Evolutionary conservation across 768 basidiomycete genomes (phyloP), one percentile per base, ranked within the genome.

Genomic region (Phlegmacium glaucopus): DNA sequence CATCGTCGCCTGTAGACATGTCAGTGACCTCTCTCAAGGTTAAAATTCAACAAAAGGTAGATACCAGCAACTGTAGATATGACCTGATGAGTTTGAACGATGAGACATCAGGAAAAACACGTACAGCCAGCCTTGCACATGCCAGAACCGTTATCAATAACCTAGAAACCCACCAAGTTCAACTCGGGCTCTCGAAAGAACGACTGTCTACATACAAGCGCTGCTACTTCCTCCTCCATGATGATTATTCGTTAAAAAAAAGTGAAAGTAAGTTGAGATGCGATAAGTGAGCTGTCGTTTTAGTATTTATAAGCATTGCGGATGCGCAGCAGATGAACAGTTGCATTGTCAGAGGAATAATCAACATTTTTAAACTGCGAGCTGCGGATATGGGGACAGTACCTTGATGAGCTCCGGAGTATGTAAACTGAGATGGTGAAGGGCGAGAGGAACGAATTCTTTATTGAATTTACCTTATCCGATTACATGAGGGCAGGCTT

Each of bases 81-180:
- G 29, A 47, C 59, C 40, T 62, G 54, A 61, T 63, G 13, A 61
- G 56, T 39, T 36, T 17, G 18, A 44, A 49, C 16, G 32, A 12
- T 28, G 32, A 42, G 52, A 41, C 51, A 43, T 44, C 49, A 42
- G 27, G 22, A 47, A 47, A 58, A 57, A 54, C 32, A 85, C 87
- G 61, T 68, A 91, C 90, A 93, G 74, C 96, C 95, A 82, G 95
- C 95, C 78, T 98, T 98, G 87, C 94, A 97, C 94, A 97, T 98
- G 73, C 94, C 95, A 65, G 94, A 97, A 65, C 91, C 92, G 70
- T 90, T 90, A 72, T 92, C 87, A 66, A 90, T 87, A 70, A 90
- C 88, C 87, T 88, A 55, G 26, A 40, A 17, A 25, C 25, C 34
- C 38, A n/a, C 12, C 32, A 28, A 45, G 15, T 30, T 35, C 22